Conservation (phyloP, 2,329 filamentous ascomycete genomes). For the Cadophora luteo-olivacea region DNA sequence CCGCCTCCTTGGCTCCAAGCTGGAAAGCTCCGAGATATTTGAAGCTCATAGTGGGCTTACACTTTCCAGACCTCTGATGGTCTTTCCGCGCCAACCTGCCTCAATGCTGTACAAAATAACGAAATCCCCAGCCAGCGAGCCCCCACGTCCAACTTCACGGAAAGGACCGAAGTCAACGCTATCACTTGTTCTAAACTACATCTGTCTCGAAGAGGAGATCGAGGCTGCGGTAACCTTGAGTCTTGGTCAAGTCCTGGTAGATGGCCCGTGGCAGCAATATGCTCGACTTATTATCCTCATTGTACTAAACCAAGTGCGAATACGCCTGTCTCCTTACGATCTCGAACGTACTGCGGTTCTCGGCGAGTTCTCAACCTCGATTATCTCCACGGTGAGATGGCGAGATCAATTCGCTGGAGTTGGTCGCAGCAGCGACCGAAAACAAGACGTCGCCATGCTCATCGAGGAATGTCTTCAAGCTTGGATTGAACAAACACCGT, state of each 20-base stretch:
- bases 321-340: slow-evolving; percentile 55
- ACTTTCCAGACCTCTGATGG: slow-evolving; percentile 57
- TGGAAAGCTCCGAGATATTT: slow-evolving; percentile 74
- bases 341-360: slow-evolving; percentile 63
- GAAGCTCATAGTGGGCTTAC: slow-evolving; percentile 65
- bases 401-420: slow-evolving; percentile 57
- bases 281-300: slow-evolving; percentile 53
- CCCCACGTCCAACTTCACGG: slow-evolving; percentile 23
- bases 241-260: slow-evolving; percentile 49
- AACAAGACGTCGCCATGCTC: slow-evolving; percentile 39
- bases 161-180: slow-evolving; percentile 52
- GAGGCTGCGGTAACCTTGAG: slow-evolving; percentile 55
- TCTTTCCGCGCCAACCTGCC: slow-evolving; percentile 84
- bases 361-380: slow-evolving; percentile 56
- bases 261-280: slow-evolving; percentile 53
- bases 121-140: slow-evolving; percentile 52
- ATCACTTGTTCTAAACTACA: slow-evolving; percentile 77
- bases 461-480: slow-evolving; percentile 37
- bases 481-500: slow-evolving; percentile 38
- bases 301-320: slow-evolving; percentile 53
- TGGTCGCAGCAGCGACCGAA: slow-evolving; percentile 44
- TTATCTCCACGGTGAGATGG: slow-evolving; percentile 56
- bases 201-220: slow-evolving; percentile 78
- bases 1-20: slow-evolving; percentile 71
- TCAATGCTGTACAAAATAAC: slow-evolving; percentile 81